A percentile compares a stretch with the other conserved stretches of the same genome.
Evolutionary conservation across 805 yeast genomes (phyloP).

Genomic region (Teunomyces funiuensis): DNA sequence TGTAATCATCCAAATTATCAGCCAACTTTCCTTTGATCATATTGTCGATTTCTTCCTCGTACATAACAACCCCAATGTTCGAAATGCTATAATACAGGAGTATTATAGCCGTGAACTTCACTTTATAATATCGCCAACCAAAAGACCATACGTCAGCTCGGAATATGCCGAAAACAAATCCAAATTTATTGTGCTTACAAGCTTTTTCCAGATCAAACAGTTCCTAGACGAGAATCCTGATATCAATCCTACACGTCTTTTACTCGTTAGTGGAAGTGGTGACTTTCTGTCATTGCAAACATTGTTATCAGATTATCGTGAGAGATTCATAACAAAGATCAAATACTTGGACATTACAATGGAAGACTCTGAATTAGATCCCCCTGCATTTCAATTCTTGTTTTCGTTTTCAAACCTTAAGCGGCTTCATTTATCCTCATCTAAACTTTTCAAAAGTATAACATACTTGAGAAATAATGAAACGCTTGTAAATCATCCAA

Average conservation of each 20-base stretch:
- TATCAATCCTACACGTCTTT: slow-evolving; percentile 25
- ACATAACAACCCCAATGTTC: slow-evolving; percentile 13
- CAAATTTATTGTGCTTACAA: slow-evolving; percentile 15
- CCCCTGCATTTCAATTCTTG: slow-evolving; percentile 21
- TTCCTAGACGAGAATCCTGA: slow-evolving; percentile 29
- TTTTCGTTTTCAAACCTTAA: slow-evolving; percentile 25
- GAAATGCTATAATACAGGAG: slow-evolving; percentile 23
- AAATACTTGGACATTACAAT: slow-evolving; percentile 26
- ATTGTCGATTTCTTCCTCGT: slow-evolving; percentile 24
- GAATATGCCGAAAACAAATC: slow-evolving; percentile 7
- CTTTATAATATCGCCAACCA: slow-evolving; percentile 31
- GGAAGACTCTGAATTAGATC: slow-evolving; percentile 23
- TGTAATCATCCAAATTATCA: slow-evolving; percentile 18
- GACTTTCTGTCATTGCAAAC: slow-evolving; percentile 29
- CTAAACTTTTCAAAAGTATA: slow-evolving; percentile 16
- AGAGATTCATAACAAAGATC: slow-evolving; percentile 13
- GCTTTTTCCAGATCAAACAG: slow-evolving; percentile 32
- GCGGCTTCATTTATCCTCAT: slow-evolving; percentile 30
- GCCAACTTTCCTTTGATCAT: slow-evolving; percentile 19
- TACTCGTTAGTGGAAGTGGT: slow-evolving; percentile 27
- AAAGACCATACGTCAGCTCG: slow-evolving; percentile 18
- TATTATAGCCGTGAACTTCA: slow-evolving; percentile 34
- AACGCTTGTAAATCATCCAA: slow-evolving; percentile 10
- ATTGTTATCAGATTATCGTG: slow-evolving; percentile 21
- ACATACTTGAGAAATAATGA: slow-evolving; percentile 2